Percentiles rank a stretch among this genome's conserved stretches.
These are phyloP conservation scores for Saturnispora kantuleensis DNA, from an alignment of 805 yeast species.

Conservation along the genomic window DNA sequence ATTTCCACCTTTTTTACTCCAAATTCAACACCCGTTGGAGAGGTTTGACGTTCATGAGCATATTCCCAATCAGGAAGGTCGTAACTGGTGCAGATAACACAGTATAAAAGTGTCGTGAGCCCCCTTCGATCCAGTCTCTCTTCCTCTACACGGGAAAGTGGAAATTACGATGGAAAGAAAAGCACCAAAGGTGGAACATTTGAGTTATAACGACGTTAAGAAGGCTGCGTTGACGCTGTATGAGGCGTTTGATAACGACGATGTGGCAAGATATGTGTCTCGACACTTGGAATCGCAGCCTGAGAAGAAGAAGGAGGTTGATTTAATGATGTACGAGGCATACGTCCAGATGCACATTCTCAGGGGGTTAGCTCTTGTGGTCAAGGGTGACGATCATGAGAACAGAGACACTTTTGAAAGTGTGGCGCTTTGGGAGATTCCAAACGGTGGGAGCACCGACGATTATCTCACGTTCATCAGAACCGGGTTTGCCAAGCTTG, in stretches of 20 bases:
- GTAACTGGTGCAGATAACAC: too few relatives aligned
- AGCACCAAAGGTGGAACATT: conserved; percentile 20
- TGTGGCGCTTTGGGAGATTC: conserved; percentile 45
- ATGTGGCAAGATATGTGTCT: conserved; percentile 25
- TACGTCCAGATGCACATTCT: conserved; percentile 41
- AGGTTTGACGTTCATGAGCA: too few relatives aligned
- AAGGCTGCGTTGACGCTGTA: conserved; percentile 29
- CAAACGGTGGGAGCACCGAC: conserved; percentile 36
- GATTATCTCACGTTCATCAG: conserved; percentile 38
- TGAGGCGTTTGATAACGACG: conserved; percentile 27
- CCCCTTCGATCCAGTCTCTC: too few relatives aligned
- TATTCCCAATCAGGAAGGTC: too few relatives aligned
- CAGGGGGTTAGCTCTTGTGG: conserved; percentile 40
- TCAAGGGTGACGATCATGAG: conserved; percentile 34
- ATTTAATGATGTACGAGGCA: conserved; percentile 37
- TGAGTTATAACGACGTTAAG: conserved; percentile 22
- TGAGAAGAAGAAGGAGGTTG: conserved; percentile 24
- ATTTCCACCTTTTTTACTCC: neutral
- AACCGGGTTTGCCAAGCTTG: conserved; percentile 43
- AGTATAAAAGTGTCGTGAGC: too few relatives aligned
- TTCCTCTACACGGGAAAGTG: neutral
- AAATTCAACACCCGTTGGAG: too few relatives aligned
- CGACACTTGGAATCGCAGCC: conserved; percentile 28
- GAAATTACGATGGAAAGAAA: neutral
- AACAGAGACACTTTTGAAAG: conserved; percentile 34